Conservation (phyloP, 2,329 filamentous ascomycete genomes). For the Cladophialophora exuberans region DNA sequence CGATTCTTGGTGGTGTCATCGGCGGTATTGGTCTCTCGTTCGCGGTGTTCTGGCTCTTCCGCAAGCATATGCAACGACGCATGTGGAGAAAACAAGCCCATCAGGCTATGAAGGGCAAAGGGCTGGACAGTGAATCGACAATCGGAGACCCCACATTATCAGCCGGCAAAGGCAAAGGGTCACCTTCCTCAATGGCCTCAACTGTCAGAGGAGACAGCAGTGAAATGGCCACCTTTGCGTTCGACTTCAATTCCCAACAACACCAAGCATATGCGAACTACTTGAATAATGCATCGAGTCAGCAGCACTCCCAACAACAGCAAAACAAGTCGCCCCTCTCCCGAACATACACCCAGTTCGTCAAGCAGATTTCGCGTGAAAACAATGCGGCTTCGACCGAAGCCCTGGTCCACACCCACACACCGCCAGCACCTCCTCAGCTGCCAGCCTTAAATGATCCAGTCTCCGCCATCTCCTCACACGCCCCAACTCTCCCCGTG, state of each 20-base stretch:
- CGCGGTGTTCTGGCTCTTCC: conserved; percentile 22
- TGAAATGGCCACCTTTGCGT: conserved; percentile 21
- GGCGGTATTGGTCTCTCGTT: conserved; percentile 35
- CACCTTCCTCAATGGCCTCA: conserved; percentile 5
- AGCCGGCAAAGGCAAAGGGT: conserved; percentile 7
- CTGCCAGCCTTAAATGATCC: not conserved
- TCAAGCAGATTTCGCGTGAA: conserved; percentile 2
- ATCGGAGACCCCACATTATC: not conserved
- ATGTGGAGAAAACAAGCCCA: conserved; percentile 6
- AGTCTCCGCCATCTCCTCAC: not conserved
- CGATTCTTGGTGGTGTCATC: conserved; percentile 37
- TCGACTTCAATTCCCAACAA: conserved; percentile 23
- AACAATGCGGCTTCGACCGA: not conserved
- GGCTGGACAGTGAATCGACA: conserved; percentile 12
- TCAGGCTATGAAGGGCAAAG: conserved; percentile 11
- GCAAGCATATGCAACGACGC: conserved; percentile 19
- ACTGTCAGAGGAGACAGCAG: conserved; percentile 2
- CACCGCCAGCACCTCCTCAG: not conserved
- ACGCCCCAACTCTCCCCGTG: not conserved
- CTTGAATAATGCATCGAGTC: conserved; percentile 6
- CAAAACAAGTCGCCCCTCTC: not conserved
- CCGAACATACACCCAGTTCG: not conserved
- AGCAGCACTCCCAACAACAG: conserved; percentile 1
- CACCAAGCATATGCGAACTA: conserved; percentile 20
- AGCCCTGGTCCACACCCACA: not conserved